These are phyloP conservation scores for Trichoderma asperellum DNA, from an alignment of 2,329 filamentous ascomycete genomes.

Conservation along the genomic window DNA sequence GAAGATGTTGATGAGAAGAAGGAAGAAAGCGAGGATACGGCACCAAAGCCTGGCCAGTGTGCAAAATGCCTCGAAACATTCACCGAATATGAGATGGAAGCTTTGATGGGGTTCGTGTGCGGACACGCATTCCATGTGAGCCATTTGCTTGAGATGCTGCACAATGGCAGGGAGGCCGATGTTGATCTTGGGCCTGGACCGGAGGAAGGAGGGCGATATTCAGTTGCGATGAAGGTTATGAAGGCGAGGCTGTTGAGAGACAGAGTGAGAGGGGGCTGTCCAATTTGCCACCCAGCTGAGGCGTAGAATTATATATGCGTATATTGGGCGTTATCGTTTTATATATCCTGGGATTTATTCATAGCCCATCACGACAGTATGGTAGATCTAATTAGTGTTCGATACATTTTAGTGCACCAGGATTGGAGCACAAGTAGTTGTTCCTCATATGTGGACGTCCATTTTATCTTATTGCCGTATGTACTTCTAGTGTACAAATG, in stretches of 20 bases:
- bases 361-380: neutral
- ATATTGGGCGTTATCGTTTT: constrained; percentile 17
- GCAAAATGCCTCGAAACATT: constrained; percentile 62
- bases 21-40: constrained; percentile 38
- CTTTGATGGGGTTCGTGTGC: constrained; percentile 78
- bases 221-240: constrained; percentile 84
- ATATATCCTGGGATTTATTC: constrained; percentile 18
- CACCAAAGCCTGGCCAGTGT: constrained; percentile 59
- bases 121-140: constrained; percentile 80
- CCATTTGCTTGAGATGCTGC: constrained; percentile 65
- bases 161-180: constrained; percentile 52
- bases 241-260: constrained; percentile 79
- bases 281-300: constrained; percentile 52
- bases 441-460: neutral
- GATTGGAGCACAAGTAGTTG: neutral
- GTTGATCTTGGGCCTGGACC: constrained; percentile 50
- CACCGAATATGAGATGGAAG: constrained; percentile 66
- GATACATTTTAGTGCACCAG: neutral
- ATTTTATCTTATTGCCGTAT: neutral
- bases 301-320: constrained; percentile 22
- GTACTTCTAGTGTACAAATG: neutral
- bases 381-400: neutral
- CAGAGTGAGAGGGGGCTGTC: constrained; percentile 67
- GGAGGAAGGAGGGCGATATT: constrained; percentile 56
- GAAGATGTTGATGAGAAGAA: constrained; percentile 31